Conservation (phyloP, 441 rosid species). For the Aleurites moluccanus region DNA sequence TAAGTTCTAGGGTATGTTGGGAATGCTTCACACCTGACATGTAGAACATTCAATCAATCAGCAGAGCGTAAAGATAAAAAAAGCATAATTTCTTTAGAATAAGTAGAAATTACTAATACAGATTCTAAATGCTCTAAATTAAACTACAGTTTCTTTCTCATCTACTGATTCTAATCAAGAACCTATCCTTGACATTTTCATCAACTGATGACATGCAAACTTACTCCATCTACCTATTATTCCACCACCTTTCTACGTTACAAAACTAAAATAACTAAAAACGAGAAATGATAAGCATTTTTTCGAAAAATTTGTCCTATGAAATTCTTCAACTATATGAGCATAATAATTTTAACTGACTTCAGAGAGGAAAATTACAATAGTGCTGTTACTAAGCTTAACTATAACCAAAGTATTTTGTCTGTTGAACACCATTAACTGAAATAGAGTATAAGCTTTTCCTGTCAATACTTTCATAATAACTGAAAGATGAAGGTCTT, state of each 20-base stretch:
- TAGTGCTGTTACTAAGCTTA: background rate
- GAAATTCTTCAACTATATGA: background rate
- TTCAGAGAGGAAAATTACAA: background rate
- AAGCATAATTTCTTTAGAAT: background rate
- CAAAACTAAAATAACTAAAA: slow-evolving; percentile 3
- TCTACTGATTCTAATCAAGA: background rate
- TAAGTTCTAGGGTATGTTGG: slow-evolving; percentile 95
- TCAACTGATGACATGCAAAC: background rate
- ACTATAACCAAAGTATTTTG: background rate
- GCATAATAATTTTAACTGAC: background rate
- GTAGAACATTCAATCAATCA: slow-evolving; percentile 12
- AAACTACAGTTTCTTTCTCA: background rate
- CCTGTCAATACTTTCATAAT: background rate
- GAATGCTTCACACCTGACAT: slow-evolving; percentile 92
- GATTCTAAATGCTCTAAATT: background rate
- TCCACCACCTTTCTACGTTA: background rate
- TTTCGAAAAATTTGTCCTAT: background rate
- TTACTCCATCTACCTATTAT: background rate
- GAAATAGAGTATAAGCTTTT: background rate
- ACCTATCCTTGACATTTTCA: background rate
- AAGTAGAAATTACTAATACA: background rate
- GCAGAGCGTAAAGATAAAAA: background rate
- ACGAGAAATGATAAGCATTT: background rate
- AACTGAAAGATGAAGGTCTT: background rate
- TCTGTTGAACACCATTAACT: background rate